Evolutionary conservation across 139 green algal species (phyloP).

Genomic region (Medakamo hakoo): DNA sequence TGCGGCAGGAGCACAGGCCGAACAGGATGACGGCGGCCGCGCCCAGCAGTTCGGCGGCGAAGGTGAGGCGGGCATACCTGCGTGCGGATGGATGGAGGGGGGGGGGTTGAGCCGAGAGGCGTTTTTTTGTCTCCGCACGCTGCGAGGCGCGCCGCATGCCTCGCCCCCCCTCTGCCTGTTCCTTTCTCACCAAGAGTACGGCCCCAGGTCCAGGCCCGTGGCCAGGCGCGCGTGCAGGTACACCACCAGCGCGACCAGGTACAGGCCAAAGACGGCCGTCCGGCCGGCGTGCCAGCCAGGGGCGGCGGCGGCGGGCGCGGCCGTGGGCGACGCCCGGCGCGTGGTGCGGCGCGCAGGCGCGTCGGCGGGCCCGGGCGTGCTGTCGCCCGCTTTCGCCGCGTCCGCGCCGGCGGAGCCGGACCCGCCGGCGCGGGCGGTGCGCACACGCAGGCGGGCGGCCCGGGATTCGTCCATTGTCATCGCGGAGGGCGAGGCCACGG

Average conservation of each 20-base stretch:
- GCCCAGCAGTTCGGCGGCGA: background rate
- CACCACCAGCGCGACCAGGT: background rate
- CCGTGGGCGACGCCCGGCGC: background rate
- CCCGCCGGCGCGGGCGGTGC: background rate
- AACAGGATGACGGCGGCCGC: background rate
- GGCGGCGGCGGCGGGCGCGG: too few species aligned
- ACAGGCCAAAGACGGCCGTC: background rate
- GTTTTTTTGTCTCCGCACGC: background rate
- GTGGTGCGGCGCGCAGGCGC: too few species aligned
- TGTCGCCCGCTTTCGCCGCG: too few species aligned
- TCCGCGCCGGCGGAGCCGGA: background rate
- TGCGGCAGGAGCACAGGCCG: background rate
- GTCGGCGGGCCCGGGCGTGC: too few species aligned
- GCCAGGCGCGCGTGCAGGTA: background rate
- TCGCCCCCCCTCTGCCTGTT: background rate
- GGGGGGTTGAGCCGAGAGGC: background rate
- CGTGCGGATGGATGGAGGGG: background rate
- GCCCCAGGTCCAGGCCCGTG: background rate
- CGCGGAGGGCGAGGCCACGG: too few species aligned
- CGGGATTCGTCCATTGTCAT: too few species aligned
- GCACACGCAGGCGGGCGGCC: background rate
- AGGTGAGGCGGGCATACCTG: background rate
- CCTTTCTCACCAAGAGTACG: background rate
- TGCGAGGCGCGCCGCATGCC: background rate
- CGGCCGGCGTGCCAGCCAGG: too few species aligned